A percentile compares a stretch with the other conserved stretches of the same genome.
phyloP scores from a whole-genome alignment of 2,329 filamentous ascomycete genomes.

The Penicillium sp. region DNA sequence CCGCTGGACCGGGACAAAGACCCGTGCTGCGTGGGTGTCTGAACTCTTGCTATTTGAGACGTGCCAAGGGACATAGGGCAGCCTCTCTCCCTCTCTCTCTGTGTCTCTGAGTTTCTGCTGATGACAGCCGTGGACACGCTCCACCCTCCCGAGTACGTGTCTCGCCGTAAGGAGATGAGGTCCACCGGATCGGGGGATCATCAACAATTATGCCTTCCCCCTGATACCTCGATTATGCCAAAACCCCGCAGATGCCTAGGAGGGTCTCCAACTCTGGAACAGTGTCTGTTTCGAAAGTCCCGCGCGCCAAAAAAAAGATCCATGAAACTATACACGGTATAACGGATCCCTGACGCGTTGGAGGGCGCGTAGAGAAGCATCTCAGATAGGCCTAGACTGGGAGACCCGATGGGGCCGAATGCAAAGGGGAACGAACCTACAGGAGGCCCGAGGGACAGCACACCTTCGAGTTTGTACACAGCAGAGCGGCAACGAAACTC shows the following conservation, averaged over 20 bases:
- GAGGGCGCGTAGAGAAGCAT: neutral
- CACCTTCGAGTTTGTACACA: neutral
- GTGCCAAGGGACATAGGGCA: neutral
- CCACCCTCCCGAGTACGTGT: slow-evolving; percentile 8
- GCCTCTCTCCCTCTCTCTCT: neutral
- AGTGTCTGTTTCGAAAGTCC: slow-evolving; percentile 16
- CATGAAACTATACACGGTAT: neutral
- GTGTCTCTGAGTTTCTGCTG: neutral
- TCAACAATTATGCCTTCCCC: neutral
- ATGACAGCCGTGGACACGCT: slow-evolving; percentile 8
- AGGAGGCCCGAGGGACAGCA: neutral
- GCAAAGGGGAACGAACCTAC: neutral
- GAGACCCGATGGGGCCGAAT: no score
- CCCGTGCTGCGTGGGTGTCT: slow-evolving; percentile 23
- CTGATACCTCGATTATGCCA: slow-evolving; percentile 6
- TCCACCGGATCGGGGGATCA: slow-evolving; percentile 7
- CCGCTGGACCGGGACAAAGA: slow-evolving; percentile 19
- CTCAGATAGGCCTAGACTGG: neutral
- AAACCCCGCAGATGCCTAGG: slow-evolving; percentile 10
- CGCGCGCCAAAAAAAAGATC: slow-evolving; percentile 18
- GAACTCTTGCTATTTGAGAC: slow-evolving; percentile 2
- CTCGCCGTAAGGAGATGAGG: slow-evolving; percentile 3
- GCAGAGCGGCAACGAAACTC: slow-evolving; percentile 14
- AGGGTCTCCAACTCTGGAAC: slow-evolving; percentile 5
- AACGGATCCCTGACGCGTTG: neutral